Evolutionary conservation across 495 filamentous ascomycete genomes (phyloP).

Genomic region (Penicillium canescens): DNA sequence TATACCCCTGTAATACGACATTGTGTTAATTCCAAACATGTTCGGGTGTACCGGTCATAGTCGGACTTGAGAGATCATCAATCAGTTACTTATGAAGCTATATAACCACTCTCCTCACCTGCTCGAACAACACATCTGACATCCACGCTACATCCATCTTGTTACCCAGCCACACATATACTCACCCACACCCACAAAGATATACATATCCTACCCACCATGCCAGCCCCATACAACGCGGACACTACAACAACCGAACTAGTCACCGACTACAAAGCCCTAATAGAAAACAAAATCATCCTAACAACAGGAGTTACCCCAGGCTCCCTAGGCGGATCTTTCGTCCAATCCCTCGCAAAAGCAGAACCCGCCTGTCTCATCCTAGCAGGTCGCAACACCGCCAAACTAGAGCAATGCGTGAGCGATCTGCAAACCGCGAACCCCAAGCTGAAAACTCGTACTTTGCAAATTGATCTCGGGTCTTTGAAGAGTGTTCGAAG

Average conservation of each 20-base stretch:
- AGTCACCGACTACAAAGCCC: background rate
- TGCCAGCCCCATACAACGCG: conserved; percentile 8
- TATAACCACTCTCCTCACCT: too few relatives aligned
- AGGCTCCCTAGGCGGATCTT: conserved; percentile 46
- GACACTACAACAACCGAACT: conserved; percentile 1
- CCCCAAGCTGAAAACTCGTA: conserved; percentile 31
- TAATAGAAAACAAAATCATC: conserved; percentile 39
- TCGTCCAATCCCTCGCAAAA: conserved; percentile 46
- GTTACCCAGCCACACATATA: too few relatives aligned
- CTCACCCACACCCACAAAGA: too few relatives aligned
- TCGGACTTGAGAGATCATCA: too few relatives aligned
- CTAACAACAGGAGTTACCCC: conserved; percentile 53
- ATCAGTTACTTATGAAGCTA: too few relatives aligned
- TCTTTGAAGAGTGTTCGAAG: conserved; percentile 44
- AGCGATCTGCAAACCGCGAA: conserved; percentile 28
- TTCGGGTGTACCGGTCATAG: background rate
- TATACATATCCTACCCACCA: background rate
- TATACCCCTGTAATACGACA: too few relatives aligned
- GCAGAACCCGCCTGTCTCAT: conserved; percentile 53
- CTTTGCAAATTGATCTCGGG: conserved; percentile 43
- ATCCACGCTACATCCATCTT: too few relatives aligned
- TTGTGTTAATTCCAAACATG: background rate
- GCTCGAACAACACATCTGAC: too few relatives aligned
- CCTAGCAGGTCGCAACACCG: conserved; percentile 51
- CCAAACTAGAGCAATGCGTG: conserved; percentile 38